Conservation (phyloP, 257 asterid species). For the Cruciata laevipes region DNA sequence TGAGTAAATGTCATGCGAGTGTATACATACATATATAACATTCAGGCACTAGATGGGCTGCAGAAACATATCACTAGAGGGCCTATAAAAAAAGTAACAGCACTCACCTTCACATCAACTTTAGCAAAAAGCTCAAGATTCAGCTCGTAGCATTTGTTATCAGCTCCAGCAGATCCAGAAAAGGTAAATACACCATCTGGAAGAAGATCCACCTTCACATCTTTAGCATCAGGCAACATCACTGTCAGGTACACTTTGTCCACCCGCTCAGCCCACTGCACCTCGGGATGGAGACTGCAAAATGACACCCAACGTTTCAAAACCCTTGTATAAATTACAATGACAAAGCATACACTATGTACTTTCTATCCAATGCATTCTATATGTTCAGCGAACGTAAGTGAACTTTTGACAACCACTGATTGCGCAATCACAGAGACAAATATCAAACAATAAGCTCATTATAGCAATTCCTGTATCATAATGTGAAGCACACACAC, state of each 20-base stretch:
- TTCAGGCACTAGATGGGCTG: not conserved
- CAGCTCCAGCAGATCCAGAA: no score
- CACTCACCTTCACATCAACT: conserved; percentile 66
- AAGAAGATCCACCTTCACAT: conserved; percentile 68
- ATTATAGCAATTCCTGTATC: no score
- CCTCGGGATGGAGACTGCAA: conserved; percentile 77
- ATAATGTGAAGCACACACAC: no score
- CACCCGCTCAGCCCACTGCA: conserved; percentile 93
- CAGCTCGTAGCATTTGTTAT: conserved; percentile 55
- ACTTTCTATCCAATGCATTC: no score
- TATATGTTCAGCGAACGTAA: no score
- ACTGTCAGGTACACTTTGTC: conserved; percentile 78
- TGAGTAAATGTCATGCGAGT: no score
- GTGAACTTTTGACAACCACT: no score
- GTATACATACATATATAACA: not conserved
- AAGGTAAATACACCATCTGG: conserved; percentile 77
- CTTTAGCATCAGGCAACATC: conserved; percentile 65
- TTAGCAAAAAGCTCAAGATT: conserved; percentile 68
- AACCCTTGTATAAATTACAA: no score
- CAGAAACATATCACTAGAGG: no score
- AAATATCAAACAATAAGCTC: no score
- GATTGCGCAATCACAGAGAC: no score
- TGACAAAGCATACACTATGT: no score
- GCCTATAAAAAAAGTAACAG: not conserved
- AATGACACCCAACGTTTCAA: not conserved